phyloP scores from a whole-genome alignment of 306 rosid genomes.

The Gleditsia sinensis region DNA sequence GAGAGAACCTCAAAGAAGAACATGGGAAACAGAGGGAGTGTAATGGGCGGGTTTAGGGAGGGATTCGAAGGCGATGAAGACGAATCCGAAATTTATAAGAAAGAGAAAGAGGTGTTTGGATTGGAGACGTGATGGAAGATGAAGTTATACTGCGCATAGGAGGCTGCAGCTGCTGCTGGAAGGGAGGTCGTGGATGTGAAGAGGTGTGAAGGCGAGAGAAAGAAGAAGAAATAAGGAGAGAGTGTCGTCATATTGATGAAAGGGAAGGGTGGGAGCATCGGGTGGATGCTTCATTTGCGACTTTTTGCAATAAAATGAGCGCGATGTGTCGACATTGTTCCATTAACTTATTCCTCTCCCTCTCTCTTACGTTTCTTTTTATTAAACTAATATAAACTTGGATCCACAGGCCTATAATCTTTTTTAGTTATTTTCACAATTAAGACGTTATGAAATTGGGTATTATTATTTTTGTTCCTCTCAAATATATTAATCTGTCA shows the following conservation, averaged over 20 bases:
- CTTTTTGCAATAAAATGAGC: constrained; percentile 36
- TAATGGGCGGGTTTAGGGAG: background rate
- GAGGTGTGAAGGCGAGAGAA: background rate
- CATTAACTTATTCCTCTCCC: background rate
- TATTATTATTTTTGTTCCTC: no score
- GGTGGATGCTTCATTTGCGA: background rate
- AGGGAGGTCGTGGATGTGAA: background rate
- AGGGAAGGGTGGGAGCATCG: background rate
- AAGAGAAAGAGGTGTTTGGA: background rate
- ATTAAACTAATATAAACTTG: background rate
- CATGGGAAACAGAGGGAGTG: constrained; percentile 46
- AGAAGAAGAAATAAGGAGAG: constrained; percentile 13
- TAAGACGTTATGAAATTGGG: no score
- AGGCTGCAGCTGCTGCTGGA: background rate
- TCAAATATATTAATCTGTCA: no score
- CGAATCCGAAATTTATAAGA: background rate
- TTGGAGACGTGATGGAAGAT: background rate
- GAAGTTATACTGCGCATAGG: background rate
- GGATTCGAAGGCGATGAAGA: background rate
- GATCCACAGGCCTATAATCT: no score
- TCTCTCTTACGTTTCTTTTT: background rate
- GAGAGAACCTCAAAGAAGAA: constrained; percentile 54
- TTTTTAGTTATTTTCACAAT: no score
- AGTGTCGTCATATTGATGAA: constrained; percentile 70
- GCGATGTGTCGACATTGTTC: constrained; percentile 78